Evolutionary conservation across 345 rosid species (phyloP).

Genomic region (Alliaria petiolata): DNA sequence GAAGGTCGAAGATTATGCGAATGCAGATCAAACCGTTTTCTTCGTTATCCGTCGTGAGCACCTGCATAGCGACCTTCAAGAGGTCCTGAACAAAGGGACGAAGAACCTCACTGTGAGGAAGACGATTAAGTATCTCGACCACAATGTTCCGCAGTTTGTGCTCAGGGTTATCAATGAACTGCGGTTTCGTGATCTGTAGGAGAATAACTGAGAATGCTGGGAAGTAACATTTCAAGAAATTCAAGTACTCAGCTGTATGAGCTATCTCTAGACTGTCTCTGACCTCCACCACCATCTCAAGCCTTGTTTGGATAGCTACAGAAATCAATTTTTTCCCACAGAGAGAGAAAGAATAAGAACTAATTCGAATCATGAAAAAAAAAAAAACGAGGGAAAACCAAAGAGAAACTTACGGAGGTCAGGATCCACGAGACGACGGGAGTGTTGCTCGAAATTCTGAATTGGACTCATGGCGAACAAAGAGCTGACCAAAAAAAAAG

Average conservation of each 20-base stretch:
- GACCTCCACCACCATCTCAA: conserved; percentile 90
- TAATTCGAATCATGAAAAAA: neutral
- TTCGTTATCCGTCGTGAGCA: conserved; percentile 89
- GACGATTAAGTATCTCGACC: conserved; percentile 91
- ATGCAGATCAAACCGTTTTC: conserved; percentile 96
- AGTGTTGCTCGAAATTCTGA: conserved; percentile 94
- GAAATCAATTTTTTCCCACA: neutral
- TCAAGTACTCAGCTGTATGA: conserved; percentile 91
- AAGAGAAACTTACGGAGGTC: conserved; percentile 55
- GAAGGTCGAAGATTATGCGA: conserved; percentile 88
- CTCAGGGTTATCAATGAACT: conserved; percentile 76
- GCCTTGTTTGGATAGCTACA: conserved; percentile 78
- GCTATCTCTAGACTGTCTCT: conserved; percentile 98
- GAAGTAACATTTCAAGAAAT: conserved; percentile 92
- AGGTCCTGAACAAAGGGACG: conserved; percentile 99
- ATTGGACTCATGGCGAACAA: conserved; percentile 71
- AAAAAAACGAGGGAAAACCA: neutral
- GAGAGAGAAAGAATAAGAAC: neutral
- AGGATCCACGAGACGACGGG: conserved; percentile 76
- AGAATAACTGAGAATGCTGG: conserved; percentile 82
- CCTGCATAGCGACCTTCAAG: conserved; percentile 95
- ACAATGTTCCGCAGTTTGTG: conserved; percentile 87
- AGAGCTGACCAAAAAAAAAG: conserved; percentile 21
- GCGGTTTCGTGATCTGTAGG: conserved; percentile 74
- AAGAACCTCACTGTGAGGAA: conserved; percentile 96